Conservation (phyloP, 345 rosid species). For the Citrus hindsii region DNA sequence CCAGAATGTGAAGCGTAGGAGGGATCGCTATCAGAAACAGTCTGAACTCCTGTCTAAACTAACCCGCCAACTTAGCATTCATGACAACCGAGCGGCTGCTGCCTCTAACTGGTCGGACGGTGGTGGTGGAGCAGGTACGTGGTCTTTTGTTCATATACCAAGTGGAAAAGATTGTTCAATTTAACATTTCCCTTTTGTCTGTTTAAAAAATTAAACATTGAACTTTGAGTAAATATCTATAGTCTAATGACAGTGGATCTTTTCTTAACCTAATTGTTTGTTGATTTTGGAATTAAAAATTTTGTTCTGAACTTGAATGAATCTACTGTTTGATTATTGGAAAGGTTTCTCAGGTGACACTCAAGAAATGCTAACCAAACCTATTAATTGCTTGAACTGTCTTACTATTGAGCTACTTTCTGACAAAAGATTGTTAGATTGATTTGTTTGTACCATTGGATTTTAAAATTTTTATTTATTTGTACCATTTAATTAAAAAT, state of each 20-base stretch:
- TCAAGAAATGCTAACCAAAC: no score
- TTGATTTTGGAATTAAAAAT: not conserved
- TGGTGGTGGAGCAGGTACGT: slow-evolving; percentile 46
- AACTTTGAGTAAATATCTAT: not conserved
- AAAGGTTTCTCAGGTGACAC: no score
- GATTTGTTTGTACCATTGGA: not conserved
- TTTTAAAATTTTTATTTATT: no score
- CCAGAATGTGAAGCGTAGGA: slow-evolving; percentile 69
- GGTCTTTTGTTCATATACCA: not conserved
- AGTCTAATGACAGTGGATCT: not conserved
- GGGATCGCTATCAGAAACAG: slow-evolving; percentile 82
- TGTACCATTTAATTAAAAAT: no score
- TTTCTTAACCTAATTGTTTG: not conserved
- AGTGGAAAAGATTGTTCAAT: not conserved
- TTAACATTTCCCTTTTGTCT: not conserved
- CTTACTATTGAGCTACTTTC: not conserved
- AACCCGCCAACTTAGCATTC: slow-evolving; percentile 80
- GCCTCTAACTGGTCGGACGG: slow-evolving; percentile 73
- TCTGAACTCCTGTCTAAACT: slow-evolving; percentile 81
- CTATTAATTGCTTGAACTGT: not conserved
- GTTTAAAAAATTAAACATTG: not conserved
- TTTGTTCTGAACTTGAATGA: not conserved
- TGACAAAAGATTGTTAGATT: not conserved
- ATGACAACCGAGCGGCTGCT: slow-evolving; percentile 83
- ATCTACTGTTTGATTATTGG: no score